A percentile compares a stretch with the other conserved stretches of the same genome.
Conservation (phyloP, 192 early-diverging fungal genomes). For the Helicostylum pulchrum region DNA sequence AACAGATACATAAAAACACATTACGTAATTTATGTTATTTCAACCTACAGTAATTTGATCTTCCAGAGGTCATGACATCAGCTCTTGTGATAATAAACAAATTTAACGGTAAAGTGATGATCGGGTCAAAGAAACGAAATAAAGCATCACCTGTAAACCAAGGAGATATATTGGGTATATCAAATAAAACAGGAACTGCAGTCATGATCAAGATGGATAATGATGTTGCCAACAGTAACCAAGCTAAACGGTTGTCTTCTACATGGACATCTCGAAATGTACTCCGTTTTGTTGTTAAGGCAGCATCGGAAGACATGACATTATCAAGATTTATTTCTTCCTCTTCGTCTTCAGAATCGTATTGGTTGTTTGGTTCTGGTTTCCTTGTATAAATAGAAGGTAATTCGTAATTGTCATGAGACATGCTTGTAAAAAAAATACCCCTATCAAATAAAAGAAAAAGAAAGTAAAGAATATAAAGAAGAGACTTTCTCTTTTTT, state of each 20-base stretch:
- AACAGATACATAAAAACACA: not conserved
- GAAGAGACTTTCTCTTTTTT: not conserved
- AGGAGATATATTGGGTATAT: conserved; percentile 20
- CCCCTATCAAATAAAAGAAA: not conserved
- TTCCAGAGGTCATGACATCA: conserved; percentile 25
- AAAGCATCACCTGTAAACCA: conserved; percentile 38
- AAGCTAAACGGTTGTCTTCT: conserved; percentile 15
- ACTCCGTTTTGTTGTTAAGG: not conserved
- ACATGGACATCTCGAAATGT: conserved; percentile 5
- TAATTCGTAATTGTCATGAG: conserved; percentile 19
- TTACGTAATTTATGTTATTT: not conserved
- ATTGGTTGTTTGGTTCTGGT: not conserved
- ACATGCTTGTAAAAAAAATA: conserved; percentile 2
- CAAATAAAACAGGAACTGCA: conserved; percentile 24
- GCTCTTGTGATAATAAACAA: conserved; percentile 31
- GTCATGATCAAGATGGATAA: conserved; percentile 32
- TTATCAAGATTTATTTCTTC: not conserved
- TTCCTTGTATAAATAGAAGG: conserved; percentile 7
- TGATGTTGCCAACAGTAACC: conserved; percentile 23
- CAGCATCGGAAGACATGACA: not conserved
- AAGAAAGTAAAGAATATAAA: not conserved
- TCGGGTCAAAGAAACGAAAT: conserved; percentile 35
- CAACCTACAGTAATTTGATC: conserved; percentile 28
- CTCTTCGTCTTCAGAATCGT: conserved; percentile 1
- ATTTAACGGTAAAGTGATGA: conserved; percentile 34